Conservation (phyloP, 1,284 basidiomycete genomes). For the Moesziomyces globuligerus region DNA sequence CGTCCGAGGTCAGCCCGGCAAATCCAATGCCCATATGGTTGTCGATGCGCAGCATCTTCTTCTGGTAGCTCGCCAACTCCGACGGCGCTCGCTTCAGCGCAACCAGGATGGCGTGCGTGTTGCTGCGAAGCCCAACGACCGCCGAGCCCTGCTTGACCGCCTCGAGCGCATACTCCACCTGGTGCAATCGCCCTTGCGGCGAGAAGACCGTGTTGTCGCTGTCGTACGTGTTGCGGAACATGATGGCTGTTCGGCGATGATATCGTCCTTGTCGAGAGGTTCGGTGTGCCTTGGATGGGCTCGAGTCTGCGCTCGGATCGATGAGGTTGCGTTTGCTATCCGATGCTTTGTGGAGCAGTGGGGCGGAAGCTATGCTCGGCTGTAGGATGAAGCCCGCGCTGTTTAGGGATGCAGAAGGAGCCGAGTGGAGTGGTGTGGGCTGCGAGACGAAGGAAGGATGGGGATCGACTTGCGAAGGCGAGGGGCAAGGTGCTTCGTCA, state of each 20-base stretch:
- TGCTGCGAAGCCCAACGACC: slow-evolving; percentile 92
- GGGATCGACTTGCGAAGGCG: no score
- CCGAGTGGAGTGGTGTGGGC: no score
- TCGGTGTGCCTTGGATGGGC: no score
- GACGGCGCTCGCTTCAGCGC: slow-evolving; percentile 99
- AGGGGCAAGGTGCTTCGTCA: neutral
- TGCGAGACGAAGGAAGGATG: no score
- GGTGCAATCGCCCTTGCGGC: slow-evolving; percentile 73
- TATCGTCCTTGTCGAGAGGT: no score
- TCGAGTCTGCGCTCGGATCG: no score
- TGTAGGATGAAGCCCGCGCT: no score
- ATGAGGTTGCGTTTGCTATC: no score
- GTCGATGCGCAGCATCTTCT: slow-evolving; percentile 99
- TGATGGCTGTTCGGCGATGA: no score
- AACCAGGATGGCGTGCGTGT: slow-evolving; percentile 92
- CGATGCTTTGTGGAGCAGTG: neutral
- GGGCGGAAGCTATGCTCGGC: no score
- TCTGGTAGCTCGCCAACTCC: slow-evolving; percentile 97
- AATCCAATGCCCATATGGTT: slow-evolving; percentile 99
- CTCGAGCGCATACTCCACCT: slow-evolving; percentile 99
- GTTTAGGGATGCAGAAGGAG: no score
- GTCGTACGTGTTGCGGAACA: slow-evolving; percentile 66
- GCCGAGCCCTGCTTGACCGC: slow-evolving; percentile 99
- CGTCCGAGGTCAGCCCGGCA: slow-evolving; percentile 96
- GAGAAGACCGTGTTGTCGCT: slow-evolving; percentile 67